Evolutionary conservation across 129 eudicot species (phyloP).

Genomic region (Gnaphalium uliginosum): DNA sequence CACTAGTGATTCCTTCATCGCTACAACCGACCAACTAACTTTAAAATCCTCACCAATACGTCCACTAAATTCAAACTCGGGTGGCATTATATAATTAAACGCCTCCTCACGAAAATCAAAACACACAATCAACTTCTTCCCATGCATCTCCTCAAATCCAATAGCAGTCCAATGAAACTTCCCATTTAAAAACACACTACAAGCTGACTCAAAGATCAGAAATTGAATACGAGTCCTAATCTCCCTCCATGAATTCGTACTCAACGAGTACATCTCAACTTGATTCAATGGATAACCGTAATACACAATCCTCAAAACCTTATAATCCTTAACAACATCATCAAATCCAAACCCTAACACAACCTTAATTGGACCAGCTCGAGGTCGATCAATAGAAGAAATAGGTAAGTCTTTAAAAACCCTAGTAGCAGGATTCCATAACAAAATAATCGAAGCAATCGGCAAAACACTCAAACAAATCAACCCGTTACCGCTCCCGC

Average conservation of each 20-base stretch:
- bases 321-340: conserved; percentile 19
- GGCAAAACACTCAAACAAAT: conserved; percentile 30
- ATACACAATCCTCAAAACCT: conserved; percentile 33
- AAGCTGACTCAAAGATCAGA: conserved; percentile 13
- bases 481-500: conserved; percentile 20
- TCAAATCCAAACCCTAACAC: conserved; percentile 32
- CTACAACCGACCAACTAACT: conserved; percentile 23
- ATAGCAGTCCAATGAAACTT: conserved; percentile 32
- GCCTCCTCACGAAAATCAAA: conserved; percentile 30
- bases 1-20: conserved; percentile 15
- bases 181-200: conserved; percentile 27
- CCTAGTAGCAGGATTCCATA: conserved; percentile 38
- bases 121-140: conserved; percentile 30
- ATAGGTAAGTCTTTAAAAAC: conserved; percentile 27
- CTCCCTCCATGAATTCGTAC: conserved; percentile 25
- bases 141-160: conserved; percentile 29
- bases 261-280: conserved; percentile 28
- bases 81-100: conserved; percentile 32
- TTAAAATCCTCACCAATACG: conserved; percentile 4
- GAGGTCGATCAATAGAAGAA: conserved; percentile 18
- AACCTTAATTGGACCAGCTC: conserved; percentile 27
- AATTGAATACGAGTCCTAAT: conserved; percentile 23
- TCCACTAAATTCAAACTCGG: conserved; percentile 19
- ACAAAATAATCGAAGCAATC: conserved; percentile 21
- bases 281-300: conserved; percentile 27